Conservation (phyloP, 2,329 filamentous ascomycete genomes). For the Tolypocladium tundrense region DNA sequence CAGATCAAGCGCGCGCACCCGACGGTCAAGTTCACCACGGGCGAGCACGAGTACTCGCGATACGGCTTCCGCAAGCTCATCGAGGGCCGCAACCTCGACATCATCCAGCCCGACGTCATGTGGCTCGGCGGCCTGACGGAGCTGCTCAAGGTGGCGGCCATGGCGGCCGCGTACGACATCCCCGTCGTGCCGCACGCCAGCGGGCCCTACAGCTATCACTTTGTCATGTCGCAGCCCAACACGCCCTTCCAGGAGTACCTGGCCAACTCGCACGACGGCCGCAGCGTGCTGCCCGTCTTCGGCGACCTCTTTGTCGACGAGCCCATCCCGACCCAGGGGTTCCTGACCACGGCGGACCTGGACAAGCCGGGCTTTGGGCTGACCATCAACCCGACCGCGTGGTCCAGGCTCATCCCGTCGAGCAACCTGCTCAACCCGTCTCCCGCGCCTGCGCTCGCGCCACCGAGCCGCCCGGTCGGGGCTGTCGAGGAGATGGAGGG, state of each 20-base stretch:
- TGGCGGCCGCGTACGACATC: conserved; percentile 88
- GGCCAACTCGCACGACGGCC: conserved; percentile 84
- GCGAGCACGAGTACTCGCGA: conserved; percentile 89
- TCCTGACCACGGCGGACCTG: conserved; percentile 65
- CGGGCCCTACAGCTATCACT: conserved; percentile 92
- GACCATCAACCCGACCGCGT: conserved; percentile 69
- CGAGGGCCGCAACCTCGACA: conserved; percentile 83
- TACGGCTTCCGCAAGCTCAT: conserved; percentile 94
- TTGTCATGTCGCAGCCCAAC: conserved; percentile 87
- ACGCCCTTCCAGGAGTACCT: conserved; percentile 94
- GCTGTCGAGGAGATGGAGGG: conserved; percentile 14
- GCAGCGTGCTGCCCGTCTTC: conserved; percentile 83
- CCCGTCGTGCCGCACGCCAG: conserved; percentile 93
- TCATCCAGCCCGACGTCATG: conserved; percentile 94
- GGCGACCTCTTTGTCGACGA: conserved; percentile 86
- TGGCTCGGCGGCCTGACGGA: conserved; percentile 93
- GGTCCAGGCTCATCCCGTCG: conserved; percentile 63
- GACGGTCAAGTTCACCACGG: conserved; percentile 85
- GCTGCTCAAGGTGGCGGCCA: conserved; percentile 76
- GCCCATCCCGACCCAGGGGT: conserved; percentile 77
- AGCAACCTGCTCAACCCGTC: conserved; percentile 61
- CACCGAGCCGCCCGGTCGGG: not conserved
- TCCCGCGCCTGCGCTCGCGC: conserved; percentile 34
- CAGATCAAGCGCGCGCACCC: conserved; percentile 87
- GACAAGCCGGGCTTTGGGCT: conserved; percentile 89